Percentiles rank a stretch among this genome's conserved stretches.
These are phyloP conservation scores for Trichoderma pleuroti DNA, from an alignment of 2,329 filamentous ascomycete genomes.

Conservation along the genomic window DNA sequence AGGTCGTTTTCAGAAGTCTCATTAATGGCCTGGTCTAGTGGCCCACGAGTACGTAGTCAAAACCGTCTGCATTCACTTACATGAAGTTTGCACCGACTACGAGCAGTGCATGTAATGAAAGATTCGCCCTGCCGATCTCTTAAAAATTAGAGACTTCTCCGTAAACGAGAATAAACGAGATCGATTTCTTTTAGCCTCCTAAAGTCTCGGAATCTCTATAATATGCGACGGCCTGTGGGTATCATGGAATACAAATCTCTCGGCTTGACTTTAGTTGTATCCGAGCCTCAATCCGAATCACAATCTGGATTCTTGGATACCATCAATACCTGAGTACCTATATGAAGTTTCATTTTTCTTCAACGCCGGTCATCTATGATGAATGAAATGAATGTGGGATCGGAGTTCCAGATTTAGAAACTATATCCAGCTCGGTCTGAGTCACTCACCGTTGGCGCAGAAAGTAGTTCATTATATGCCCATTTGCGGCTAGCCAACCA, in stretches of 20 bases:
- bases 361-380: neutral
- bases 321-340: neutral
- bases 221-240: neutral
- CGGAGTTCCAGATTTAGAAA: neutral
- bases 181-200: neutral
- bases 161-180: neutral
- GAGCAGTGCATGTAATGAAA: neutral
- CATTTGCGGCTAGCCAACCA: neutral
- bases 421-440: neutral
- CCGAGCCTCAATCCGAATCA: neutral
- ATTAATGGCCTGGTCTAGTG: neutral
- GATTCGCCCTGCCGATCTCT: neutral
- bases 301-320: neutral
- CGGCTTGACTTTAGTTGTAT: neutral
- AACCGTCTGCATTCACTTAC: neutral
- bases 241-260: neutral
- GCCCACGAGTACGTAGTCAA: neutral
- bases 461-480: constrained; percentile 2
- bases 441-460: neutral
- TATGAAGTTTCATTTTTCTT: neutral
- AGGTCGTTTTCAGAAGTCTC: neutral
- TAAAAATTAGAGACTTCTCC: neutral
- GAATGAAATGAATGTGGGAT: neutral
- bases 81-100: neutral
- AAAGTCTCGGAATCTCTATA: neutral